Conservation (phyloP, 805 yeast species). For the Candida sithepensis region DNA sequence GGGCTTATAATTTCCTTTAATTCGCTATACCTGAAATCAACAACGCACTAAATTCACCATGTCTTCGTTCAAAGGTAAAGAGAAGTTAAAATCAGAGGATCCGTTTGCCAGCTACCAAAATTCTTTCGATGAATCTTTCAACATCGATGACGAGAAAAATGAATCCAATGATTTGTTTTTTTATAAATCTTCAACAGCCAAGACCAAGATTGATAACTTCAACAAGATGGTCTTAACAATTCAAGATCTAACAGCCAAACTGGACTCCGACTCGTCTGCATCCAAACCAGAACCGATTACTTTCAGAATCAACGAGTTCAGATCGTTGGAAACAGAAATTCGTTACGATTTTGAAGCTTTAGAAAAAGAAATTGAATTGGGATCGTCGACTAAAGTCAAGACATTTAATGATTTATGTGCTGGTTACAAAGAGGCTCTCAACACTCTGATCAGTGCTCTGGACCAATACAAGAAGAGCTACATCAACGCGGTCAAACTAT, state of each 20-base stretch:
- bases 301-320: background rate
- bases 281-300: slow-evolving; percentile 2
- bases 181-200: background rate
- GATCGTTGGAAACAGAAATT: background rate
- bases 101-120: background rate
- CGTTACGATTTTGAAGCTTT: background rate
- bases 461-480: background rate
- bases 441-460: background rate
- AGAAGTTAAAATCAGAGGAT: background rate
- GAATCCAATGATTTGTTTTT: slow-evolving; percentile 1
- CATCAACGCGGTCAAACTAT: background rate
- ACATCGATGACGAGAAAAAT: background rate
- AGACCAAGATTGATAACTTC: background rate
- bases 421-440: background rate
- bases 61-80: slow-evolving; percentile 1
- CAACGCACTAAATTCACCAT: too few relatives aligned
- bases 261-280: background rate
- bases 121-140: background rate
- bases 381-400: background rate
- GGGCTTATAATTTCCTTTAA: background rate
- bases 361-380: background rate
- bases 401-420: background rate
- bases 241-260: background rate
- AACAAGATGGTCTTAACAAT: background rate
- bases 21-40: too few relatives aligned